phyloP scores from a whole-genome alignment of 225 moss, liverwort and hornwort genomes.

The Thuidium tamariscinum region DNA sequence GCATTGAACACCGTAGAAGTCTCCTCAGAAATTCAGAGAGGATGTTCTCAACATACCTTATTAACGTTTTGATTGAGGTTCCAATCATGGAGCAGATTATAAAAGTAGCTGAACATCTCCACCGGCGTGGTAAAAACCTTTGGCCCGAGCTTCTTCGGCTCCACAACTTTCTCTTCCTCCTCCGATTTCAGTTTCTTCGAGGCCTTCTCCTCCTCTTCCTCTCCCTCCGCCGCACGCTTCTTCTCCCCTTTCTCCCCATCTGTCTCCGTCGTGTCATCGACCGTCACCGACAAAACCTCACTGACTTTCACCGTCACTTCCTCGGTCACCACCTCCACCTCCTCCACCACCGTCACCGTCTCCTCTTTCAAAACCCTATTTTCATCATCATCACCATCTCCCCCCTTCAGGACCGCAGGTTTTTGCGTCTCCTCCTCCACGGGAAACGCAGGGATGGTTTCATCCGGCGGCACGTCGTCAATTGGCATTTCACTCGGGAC shows the following conservation, averaged over 20 bases:
- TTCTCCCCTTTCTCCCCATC: background rate
- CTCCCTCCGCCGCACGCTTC: background rate
- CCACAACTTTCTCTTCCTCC: slow-evolving; percentile 12
- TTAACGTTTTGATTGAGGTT: slow-evolving; percentile 56
- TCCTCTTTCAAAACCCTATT: background rate
- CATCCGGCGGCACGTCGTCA: slow-evolving; percentile 43
- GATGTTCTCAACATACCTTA: slow-evolving; percentile 28
- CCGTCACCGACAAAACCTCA: background rate
- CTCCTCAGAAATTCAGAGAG: background rate
- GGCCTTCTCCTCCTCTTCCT: slow-evolving; percentile 1
- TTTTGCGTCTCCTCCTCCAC: background rate
- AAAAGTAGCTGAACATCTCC: slow-evolving; percentile 90
- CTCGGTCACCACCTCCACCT: slow-evolving; percentile 1
- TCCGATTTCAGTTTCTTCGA: slow-evolving; percentile 27
- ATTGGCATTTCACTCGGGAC: slow-evolving; percentile 18
- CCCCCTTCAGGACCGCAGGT: background rate
- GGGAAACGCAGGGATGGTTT: slow-evolving; percentile 5
- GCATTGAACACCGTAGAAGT: background rate
- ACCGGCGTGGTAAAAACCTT: slow-evolving; percentile 55
- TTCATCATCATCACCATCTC: background rate
- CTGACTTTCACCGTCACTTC: background rate
- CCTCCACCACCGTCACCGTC: background rate
- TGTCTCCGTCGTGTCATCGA: background rate
- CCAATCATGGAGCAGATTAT: slow-evolving; percentile 82
- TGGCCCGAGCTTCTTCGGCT: slow-evolving; percentile 59